phyloP scores from a whole-genome alignment of 1,284 basidiomycete species.

The Cryptococcus jaspeensis region DNA sequence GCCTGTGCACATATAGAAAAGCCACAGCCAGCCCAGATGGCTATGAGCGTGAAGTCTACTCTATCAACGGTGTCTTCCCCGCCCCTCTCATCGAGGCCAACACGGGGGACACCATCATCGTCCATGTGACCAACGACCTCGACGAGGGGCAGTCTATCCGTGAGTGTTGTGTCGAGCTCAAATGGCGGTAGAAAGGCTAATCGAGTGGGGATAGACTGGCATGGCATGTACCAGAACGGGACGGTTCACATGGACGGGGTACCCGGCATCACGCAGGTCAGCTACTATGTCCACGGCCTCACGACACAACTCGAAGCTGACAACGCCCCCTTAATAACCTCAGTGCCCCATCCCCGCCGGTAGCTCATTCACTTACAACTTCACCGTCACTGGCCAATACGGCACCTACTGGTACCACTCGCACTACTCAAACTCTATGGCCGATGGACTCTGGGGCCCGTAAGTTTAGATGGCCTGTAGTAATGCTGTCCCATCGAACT shows the following conservation, averaged over 20 bases:
- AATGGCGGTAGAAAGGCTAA: neutral
- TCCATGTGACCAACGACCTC: slow-evolving; percentile 33
- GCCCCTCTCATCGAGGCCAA: slow-evolving; percentile 39
- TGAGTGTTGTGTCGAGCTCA: slow-evolving; percentile 3
- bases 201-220: slow-evolving; percentile 29
- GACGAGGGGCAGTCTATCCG: slow-evolving; percentile 27
- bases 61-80: slow-evolving; percentile 26
- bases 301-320: no score
- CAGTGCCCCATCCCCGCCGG: slow-evolving; percentile 57
- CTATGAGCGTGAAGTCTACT: slow-evolving; percentile 21
- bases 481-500: neutral
- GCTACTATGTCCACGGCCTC: neutral
- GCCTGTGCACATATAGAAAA: no score
- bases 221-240: slow-evolving; percentile 35
- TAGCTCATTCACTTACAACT: slow-evolving; percentile 55
- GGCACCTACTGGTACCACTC: slow-evolving; percentile 41
- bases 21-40: slow-evolving; percentile 21
- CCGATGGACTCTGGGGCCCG: slow-evolving; percentile 32
- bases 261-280: slow-evolving; percentile 33
- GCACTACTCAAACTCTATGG: slow-evolving; percentile 35
- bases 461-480: slow-evolving; percentile 4
- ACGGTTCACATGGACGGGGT: slow-evolving; percentile 33
- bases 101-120: slow-evolving; percentile 32
- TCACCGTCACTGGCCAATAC: slow-evolving; percentile 27
- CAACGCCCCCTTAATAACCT: neutral